phyloP scores from a whole-genome alignment of 2,329 filamentous ascomycete genomes.

The Aspergillus intermedius region DNA sequence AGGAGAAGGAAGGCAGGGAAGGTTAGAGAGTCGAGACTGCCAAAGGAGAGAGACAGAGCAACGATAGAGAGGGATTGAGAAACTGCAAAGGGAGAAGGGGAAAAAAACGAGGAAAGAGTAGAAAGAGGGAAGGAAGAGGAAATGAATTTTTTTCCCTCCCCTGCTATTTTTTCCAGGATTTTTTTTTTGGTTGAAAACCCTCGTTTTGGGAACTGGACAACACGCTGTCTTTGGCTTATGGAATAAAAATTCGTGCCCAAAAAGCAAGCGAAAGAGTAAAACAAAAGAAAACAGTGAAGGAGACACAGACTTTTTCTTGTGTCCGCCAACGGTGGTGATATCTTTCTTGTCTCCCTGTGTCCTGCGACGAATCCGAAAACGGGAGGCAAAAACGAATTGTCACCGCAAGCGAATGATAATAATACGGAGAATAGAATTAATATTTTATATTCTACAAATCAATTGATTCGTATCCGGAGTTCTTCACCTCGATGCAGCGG shows the following conservation, averaged over 20 bases:
- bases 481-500: no score
- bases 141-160: constrained; percentile 7
- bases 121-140: constrained; percentile 10
- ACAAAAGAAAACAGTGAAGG: no score
- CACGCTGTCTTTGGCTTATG: not conserved
- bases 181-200: constrained; percentile 1
- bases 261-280: no score
- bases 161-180: constrained; percentile 9
- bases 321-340: no score
- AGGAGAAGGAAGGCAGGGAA: constrained; percentile 8
- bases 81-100: constrained; percentile 4
- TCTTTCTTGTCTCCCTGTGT: no score
- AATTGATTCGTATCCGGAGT: no score
- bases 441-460: no score
- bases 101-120: constrained; percentile 10
- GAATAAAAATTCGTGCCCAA: not conserved
- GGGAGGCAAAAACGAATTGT: no score
- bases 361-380: no score
- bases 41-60: constrained; percentile 4
- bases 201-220: not conserved
- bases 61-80: constrained; percentile 4
- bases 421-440: no score
- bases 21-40: constrained; percentile 6
- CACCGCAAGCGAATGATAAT: no score
- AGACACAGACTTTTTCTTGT: no score